Base-by-base conservation (phyloP, 2,329 filamentous ascomycete genomes). In the Phyllosticta paracitricarpa region DNA sequence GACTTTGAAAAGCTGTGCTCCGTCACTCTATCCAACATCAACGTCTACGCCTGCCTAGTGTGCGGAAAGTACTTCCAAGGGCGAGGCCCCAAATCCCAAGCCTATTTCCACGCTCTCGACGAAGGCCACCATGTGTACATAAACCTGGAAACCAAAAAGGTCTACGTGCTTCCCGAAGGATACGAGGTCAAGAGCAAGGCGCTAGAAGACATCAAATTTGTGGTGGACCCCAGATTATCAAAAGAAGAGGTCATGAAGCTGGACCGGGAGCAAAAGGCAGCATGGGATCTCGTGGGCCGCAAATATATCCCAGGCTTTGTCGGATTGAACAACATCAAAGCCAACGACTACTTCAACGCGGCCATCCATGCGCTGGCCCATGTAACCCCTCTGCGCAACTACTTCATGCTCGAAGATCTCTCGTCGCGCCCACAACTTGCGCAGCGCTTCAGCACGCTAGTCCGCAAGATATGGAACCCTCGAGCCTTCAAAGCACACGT, bases 251-350 rank as follows among this genome's bases (percentile, higher is more conserved):
- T 97, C 33, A 81, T 84, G 68, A 84, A 85, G 68, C 78, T 97
- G 66, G 94, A 97, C 76, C 86, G 79, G 69, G 80, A 80, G 66
- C 78, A 79, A 59, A 80, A 81, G 69, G 81, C 78, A 19, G 84
- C 85, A 54, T 91, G 87, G 82, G 93, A 96, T 69, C 81, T 97
- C 52, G 81, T 81, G 57, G 91, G 91, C 65, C 89, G 88, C 74
- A 85, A 89, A 72, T 99, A 99, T 76, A 87, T 87, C 66, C 94
- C 94, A 22, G 93, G 94, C 5, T 99, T 92, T 72, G 91, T 99
- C 64, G 94, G 94, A 66, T 95, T 99, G 89, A 99, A 99, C 81
- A 99, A 99, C 77, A 97, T 99, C 81, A 99, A 99, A 76, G 91
- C 94, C 62, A 99, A 99, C 77, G 94, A 99, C 78, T 99, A 99